Evolutionary conservation across 768 basidiomycete genomes (phyloP).

Genomic region (Rhodotorula diobovata): DNA sequence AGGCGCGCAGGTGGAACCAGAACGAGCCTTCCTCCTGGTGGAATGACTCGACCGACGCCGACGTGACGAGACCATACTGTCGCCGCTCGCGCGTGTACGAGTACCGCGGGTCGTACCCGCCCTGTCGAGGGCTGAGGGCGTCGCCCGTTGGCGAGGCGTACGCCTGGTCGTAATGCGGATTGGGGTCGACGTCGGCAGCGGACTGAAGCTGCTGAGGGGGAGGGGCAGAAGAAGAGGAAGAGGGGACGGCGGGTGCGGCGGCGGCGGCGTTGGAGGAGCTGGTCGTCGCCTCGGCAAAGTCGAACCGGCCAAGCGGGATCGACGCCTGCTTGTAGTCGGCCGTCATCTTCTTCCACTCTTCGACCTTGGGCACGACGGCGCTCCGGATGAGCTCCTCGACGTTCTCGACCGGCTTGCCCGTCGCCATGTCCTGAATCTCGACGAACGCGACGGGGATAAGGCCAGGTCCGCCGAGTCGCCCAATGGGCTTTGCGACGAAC

Average conservation of each 20-base stretch:
- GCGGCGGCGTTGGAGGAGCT: slow-evolving; percentile 48
- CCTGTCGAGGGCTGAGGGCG: neutral
- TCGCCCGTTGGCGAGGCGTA: neutral
- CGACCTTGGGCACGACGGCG: slow-evolving; percentile 88
- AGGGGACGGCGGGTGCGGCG: neutral
- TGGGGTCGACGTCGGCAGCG: neutral
- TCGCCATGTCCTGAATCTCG: slow-evolving; percentile 86
- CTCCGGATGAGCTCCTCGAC: slow-evolving; percentile 73
- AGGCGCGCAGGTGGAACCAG: slow-evolving; percentile 91
- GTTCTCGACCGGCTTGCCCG: slow-evolving; percentile 70
- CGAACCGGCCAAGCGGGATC: slow-evolving; percentile 88
- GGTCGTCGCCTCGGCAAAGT: slow-evolving; percentile 47
- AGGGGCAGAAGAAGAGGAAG: neutral
- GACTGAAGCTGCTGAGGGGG: neutral
- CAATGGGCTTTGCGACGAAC: slow-evolving; percentile 99
- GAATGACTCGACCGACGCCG: slow-evolving; percentile 90
- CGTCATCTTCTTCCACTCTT: slow-evolving; percentile 97
- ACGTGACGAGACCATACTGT: slow-evolving; percentile 66
- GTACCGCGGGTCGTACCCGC: slow-evolving; percentile 23
- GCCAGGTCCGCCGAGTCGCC: slow-evolving; percentile 86
- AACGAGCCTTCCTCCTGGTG: slow-evolving; percentile 93
- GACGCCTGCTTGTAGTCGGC: slow-evolving; percentile 92
- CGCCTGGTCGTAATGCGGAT: neutral
- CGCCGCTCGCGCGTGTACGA: slow-evolving; percentile 36
- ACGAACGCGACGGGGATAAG: slow-evolving; percentile 97